A percentile compares a stretch with the other conserved stretches of the same genome.
Conservation (phyloP, 208 protist species). For the Trypanosoma congolense region DNA sequence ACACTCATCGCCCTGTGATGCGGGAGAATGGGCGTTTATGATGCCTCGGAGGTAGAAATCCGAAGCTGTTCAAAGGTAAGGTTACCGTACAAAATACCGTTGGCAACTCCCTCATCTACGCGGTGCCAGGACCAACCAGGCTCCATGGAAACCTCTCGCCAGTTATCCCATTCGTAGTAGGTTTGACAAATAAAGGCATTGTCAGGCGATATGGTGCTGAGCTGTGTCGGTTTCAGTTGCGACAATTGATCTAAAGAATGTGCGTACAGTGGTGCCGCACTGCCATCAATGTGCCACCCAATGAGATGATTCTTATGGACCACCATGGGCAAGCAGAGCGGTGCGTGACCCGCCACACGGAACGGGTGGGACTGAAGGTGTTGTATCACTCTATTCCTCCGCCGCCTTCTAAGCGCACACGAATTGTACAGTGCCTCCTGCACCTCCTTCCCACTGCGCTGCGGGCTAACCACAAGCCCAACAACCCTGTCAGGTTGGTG, state of each 20-base stretch:
- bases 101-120: slow-evolving; percentile 32
- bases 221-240: slow-evolving; percentile 20
- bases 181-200: slow-evolving; percentile 36
- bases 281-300: slow-evolving; percentile 41
- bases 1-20: no score
- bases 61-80: slow-evolving; percentile 14
- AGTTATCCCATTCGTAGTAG: slow-evolving; percentile 80
- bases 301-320: slow-evolving; percentile 75
- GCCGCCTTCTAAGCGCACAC: neutral
- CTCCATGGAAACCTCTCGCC: slow-evolving; percentile 58
- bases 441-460: neutral
- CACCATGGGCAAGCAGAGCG: slow-evolving; percentile 22
- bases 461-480: slow-evolving; percentile 15
- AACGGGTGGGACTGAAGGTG: slow-evolving; percentile 20
- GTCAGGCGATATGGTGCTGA: slow-evolving; percentile 41
- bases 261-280: slow-evolving; percentile 55
- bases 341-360: slow-evolving; percentile 5
- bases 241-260: slow-evolving; percentile 54
- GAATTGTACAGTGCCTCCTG: neutral
- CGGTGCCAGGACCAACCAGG: slow-evolving; percentile 57
- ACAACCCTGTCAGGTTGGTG: slow-evolving; percentile 35
- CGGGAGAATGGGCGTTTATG: slow-evolving; percentile 7
- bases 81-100: slow-evolving; percentile 34
- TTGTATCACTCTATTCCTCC: slow-evolving; percentile 5
- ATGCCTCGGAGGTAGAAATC: neutral